A percentile compares a stretch with the other conserved stretches of the same genome.
phyloP scores from a whole-genome alignment of 495 filamentous ascomycete species.

The Hypoxylon perforatum region DNA sequence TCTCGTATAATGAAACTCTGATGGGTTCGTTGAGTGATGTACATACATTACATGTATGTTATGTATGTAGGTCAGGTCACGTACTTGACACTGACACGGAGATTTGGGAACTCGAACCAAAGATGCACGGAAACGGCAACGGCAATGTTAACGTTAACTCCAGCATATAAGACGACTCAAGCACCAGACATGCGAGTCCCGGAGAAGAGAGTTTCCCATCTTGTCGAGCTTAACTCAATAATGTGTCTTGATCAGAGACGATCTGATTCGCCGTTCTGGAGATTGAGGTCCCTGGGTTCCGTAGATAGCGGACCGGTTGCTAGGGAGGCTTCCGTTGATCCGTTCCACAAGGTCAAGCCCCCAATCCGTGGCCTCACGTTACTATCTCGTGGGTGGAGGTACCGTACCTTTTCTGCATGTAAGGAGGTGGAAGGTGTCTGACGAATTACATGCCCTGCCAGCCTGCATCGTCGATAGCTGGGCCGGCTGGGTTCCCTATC shows the following conservation, averaged over 20 bases:
- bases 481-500: too few relatives aligned
- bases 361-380: background rate
- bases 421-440: conserved; percentile 25
- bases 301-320: background rate
- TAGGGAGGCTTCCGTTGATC: conserved; percentile 22
- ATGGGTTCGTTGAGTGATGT: background rate
- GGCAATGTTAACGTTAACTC: conserved; percentile 20
- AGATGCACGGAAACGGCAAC: conserved; percentile 5
- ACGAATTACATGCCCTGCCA: conserved; percentile 24
- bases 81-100: conserved; percentile 11
- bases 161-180: background rate
- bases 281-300: background rate
- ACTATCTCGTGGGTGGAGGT: background rate
- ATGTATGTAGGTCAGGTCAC: background rate
- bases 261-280: conserved; percentile 5
- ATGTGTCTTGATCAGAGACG: conserved; percentile 9
- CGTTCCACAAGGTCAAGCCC: conserved; percentile 20
- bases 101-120: conserved; percentile 22
- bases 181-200: conserved; percentile 2
- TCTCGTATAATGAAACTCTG: background rate
- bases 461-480: background rate
- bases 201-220: conserved; percentile 23
- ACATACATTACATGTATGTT: background rate
- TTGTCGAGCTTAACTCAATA: conserved; percentile 32
- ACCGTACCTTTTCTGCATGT: conserved; percentile 12